Evolutionary conservation across 495 filamentous ascomycete genomes (phyloP).

Genomic region (Aspergillus olivimuriae): DNA sequence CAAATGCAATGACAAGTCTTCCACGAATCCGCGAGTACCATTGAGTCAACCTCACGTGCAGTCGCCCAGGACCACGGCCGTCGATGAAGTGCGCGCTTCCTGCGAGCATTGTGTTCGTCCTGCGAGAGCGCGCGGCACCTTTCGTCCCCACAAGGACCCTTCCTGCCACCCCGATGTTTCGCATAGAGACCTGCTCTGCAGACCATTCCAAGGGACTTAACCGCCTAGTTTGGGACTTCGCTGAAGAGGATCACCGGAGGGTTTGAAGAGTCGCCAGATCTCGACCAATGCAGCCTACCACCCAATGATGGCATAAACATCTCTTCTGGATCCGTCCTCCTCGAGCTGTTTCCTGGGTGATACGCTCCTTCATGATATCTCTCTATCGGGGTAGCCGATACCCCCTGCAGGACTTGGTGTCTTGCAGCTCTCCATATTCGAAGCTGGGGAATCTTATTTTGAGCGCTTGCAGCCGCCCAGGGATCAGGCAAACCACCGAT

Average conservation of each 20-base stretch:
- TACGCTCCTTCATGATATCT: too few relatives aligned
- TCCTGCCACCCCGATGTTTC: background rate
- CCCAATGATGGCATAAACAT: background rate
- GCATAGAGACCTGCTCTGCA: background rate
- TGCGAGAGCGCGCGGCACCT: background rate
- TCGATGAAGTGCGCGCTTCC: background rate
- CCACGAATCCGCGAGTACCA: background rate
- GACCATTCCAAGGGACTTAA: background rate
- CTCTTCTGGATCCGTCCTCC: too few relatives aligned
- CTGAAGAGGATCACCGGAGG: background rate
- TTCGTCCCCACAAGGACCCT: background rate
- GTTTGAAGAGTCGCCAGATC: constrained; percentile 4
- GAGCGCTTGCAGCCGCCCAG: too few relatives aligned
- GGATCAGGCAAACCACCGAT: too few relatives aligned
- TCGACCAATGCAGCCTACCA: background rate
- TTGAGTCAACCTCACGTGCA: background rate
- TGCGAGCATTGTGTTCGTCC: background rate
- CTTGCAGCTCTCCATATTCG: too few relatives aligned
- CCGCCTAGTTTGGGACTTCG: background rate
- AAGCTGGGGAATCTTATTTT: too few relatives aligned
- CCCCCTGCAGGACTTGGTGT: too few relatives aligned
- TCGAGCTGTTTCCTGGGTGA: too few relatives aligned
- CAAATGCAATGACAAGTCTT: background rate
- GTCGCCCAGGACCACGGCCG: background rate
- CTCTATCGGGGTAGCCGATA: too few relatives aligned